phyloP scores from a whole-genome alignment of 208 protist genomes.

The Wallacemonas sp. region DNA sequence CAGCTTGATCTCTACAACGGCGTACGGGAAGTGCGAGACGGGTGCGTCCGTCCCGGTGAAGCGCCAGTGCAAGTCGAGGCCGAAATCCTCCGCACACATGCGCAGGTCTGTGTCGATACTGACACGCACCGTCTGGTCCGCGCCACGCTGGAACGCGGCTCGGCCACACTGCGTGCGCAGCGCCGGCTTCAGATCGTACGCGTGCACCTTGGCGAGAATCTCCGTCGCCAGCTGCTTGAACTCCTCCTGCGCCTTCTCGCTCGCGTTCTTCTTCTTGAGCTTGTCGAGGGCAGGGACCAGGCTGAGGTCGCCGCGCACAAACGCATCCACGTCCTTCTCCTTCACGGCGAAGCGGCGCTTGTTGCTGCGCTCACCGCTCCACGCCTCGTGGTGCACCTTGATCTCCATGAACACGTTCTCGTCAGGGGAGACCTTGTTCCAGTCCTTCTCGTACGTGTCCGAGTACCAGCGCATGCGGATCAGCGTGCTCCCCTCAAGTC shows the following conservation, averaged over 20 bases:
- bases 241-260: constrained; percentile 59
- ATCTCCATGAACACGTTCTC: constrained; percentile 91
- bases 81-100: constrained; percentile 84
- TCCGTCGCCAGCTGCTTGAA: constrained; percentile 85
- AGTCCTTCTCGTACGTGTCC: constrained; percentile 73
- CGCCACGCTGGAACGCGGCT: constrained; percentile 85
- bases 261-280: constrained; percentile 73
- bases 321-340: constrained; percentile 79
- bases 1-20: constrained; percentile 88
- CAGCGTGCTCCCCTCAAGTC: constrained; percentile 80
- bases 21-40: constrained; percentile 82
- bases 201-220: constrained; percentile 82
- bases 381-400: constrained; percentile 89
- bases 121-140: constrained; percentile 84
- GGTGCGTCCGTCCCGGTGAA: constrained; percentile 72
- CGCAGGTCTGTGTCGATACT: constrained; percentile 88
- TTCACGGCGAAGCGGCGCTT: constrained; percentile 87
- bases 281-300: constrained; percentile 73
- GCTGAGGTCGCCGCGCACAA: constrained; percentile 68
- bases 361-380: constrained; percentile 88
- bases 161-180: constrained; percentile 84
- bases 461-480: constrained; percentile 91
- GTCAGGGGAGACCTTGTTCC: constrained; percentile 55
- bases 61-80: constrained; percentile 84
- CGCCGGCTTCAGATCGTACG: constrained; percentile 84